These are phyloP conservation scores for Penicillium paradoxum DNA, from an alignment of 495 filamentous ascomycete species.

Conservation along the genomic window DNA sequence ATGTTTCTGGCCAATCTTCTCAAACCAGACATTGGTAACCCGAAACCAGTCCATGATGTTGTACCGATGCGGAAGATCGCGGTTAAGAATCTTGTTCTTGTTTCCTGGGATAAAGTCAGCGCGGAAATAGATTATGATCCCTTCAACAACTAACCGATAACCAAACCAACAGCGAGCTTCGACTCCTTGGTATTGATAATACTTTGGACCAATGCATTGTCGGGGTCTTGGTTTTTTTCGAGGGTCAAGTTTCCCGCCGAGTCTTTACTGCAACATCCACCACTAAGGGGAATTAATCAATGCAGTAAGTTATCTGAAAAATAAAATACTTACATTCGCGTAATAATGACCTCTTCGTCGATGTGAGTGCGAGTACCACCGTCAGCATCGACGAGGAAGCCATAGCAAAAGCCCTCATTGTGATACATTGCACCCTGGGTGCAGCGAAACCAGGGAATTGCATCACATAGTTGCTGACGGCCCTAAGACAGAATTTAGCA, in stretches of 20 bases:
- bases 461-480: constrained; percentile 61
- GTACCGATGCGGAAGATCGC: constrained; percentile 57
- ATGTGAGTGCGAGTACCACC: constrained; percentile 53
- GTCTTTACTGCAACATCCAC: constrained; percentile 42
- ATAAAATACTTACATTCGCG: constrained; percentile 50
- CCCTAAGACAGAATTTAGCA: constrained; percentile 21
- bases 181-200: constrained; percentile 32
- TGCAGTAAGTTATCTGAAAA: background rate
- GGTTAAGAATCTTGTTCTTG: constrained; percentile 46
- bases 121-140: background rate
- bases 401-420: constrained; percentile 40
- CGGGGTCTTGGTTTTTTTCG: constrained; percentile 36
- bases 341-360: constrained; percentile 61
- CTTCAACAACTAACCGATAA: constrained; percentile 49
- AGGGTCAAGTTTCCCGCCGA: constrained; percentile 40
- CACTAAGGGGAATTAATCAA: constrained; percentile 38
- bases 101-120: constrained; percentile 39
- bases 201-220: constrained; percentile 26
- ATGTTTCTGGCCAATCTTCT: constrained; percentile 44
- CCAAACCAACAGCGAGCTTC: constrained; percentile 47
- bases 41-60: constrained; percentile 71
- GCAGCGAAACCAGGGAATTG: constrained; percentile 58
- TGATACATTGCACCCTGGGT: constrained; percentile 59
- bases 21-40: constrained; percentile 67
- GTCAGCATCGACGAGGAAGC: constrained; percentile 59